These are phyloP conservation scores for Multifurca ochricompacta DNA, from an alignment of 768 basidiomycete species.

Conservation along the genomic window DNA sequence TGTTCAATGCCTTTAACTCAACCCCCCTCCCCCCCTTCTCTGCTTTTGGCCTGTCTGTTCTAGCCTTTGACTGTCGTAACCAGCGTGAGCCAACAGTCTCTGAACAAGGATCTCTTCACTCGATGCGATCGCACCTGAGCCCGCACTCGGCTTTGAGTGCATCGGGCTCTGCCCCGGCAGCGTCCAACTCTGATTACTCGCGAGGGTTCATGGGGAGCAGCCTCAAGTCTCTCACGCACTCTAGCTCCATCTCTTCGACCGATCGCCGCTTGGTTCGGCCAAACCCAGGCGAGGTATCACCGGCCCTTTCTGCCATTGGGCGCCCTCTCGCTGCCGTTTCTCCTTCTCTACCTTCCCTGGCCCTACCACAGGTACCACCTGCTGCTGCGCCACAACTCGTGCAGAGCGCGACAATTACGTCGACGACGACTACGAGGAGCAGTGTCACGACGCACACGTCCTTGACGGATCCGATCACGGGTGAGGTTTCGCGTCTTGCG, in stretches of 20 bases:
- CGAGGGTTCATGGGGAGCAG: constrained; percentile 31
- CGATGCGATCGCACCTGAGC: constrained; percentile 49
- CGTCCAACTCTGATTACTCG: constrained; percentile 38
- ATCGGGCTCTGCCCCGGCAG: constrained; percentile 43
- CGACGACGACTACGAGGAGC: constrained; percentile 24
- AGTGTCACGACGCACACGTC: constrained; percentile 29
- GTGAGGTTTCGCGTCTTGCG: constrained; percentile 27
- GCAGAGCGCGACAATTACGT: constrained; percentile 23
- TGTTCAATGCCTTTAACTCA: not conserved
- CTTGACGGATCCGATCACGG: constrained; percentile 29
- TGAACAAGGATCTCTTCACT: constrained; percentile 59
- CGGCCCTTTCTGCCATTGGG: constrained; percentile 28
- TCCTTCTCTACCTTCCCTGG: constrained; percentile 2
- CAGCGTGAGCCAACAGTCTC: constrained; percentile 38
- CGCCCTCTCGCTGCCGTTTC: constrained; percentile 7
- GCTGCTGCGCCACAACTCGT: not conserved
- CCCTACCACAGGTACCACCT: not conserved
- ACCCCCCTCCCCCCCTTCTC: not conserved
- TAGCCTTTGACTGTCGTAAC: constrained; percentile 38
- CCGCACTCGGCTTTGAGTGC: constrained; percentile 40
- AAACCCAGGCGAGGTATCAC: constrained; percentile 22
- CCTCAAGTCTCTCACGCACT: constrained; percentile 36
- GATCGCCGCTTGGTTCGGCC: constrained; percentile 30
- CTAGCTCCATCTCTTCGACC: constrained; percentile 48
- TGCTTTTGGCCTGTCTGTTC: not conserved